Conservation (phyloP, 208 protist genomes). For the Acanthamoeba castellanii region DNA sequence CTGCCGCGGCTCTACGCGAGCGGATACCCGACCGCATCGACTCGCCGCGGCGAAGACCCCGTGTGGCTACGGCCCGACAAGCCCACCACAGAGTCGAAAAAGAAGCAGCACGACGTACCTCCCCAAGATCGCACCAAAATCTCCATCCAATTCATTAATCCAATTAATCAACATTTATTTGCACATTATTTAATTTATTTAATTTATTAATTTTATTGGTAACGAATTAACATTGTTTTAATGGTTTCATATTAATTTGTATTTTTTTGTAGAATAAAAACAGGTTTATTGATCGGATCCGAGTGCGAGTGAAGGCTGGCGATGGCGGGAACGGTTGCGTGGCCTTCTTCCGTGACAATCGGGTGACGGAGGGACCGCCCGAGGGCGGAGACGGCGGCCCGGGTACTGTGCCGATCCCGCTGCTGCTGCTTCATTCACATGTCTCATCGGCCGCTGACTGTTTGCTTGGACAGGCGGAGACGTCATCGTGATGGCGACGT, state of each 20-base stretch:
- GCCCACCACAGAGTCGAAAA: not conserved
- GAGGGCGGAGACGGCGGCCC: conserved; percentile 39
- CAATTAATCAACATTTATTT: no score
- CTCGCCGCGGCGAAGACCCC: not conserved
- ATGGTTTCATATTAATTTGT: no score
- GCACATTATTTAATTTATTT: not conserved
- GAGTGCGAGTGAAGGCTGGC: conserved; percentile 69
- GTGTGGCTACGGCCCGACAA: not conserved
- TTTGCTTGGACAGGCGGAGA: not conserved
- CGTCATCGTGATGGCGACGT: conserved; percentile 5
- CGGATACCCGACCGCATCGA: not conserved
- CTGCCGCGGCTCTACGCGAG: not conserved
- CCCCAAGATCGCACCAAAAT: not conserved
- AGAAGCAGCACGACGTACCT: not conserved
- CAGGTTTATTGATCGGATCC: conserved; percentile 74
- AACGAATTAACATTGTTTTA: no score
- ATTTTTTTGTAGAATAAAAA: conserved; percentile 9
- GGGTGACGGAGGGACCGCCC: conserved; percentile 4
- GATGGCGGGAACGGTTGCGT: conserved; percentile 76
- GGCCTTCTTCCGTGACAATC: conserved; percentile 76
- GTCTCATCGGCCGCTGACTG: not conserved
- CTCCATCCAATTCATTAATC: no score
- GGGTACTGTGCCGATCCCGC: not conserved
- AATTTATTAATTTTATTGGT: not conserved
- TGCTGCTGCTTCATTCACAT: not conserved